Conservation (phyloP, 1,284 basidiomycete genomes). For the Phellopilus nigrolimitatus region DNA sequence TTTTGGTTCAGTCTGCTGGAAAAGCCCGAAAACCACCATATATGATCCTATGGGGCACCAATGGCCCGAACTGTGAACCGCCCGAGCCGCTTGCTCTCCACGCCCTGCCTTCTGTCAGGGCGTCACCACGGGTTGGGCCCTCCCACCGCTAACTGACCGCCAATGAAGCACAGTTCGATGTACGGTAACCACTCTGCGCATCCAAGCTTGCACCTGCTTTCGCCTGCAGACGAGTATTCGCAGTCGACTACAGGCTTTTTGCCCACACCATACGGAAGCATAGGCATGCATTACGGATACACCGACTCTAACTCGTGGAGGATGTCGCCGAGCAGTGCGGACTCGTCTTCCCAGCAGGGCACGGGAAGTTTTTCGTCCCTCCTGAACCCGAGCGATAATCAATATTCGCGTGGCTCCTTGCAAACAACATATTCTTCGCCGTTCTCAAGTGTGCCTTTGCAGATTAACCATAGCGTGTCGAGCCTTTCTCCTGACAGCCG, state of each 20-base stretch:
- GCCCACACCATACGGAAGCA: conserved; percentile 39
- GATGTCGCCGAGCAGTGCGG: conserved; percentile 47
- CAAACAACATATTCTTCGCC: conserved; percentile 62
- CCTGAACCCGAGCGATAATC: conserved; percentile 64
- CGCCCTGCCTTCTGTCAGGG: conserved; percentile 78
- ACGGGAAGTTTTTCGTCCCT: conserved; percentile 73
- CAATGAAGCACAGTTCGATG: conserved; percentile 48
- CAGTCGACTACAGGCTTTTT: conserved; percentile 52
- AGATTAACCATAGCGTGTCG: conserved; percentile 59
- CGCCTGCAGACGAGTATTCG: conserved; percentile 56
- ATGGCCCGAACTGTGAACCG: conserved; percentile 86
- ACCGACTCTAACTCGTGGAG: conserved; percentile 50
- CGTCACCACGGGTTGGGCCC: conserved; percentile 53
- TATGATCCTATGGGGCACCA: conserved; percentile 89
- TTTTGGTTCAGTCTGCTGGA: conserved; percentile 60
- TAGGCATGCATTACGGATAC: conserved; percentile 55
- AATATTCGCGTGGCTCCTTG: conserved; percentile 55
- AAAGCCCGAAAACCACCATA: conserved; percentile 81
- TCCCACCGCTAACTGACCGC: conserved; percentile 73
- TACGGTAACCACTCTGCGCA: conserved; percentile 48
- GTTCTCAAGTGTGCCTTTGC: conserved; percentile 62
- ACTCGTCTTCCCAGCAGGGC: conserved; percentile 40
- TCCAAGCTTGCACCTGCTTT: conserved; percentile 50
- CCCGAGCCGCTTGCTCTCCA: conserved; percentile 87
- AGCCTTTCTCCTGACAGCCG: conserved; percentile 77